Conservation (phyloP, 352 stramenopile genomes). For the Phytophthora idaei region DNA sequence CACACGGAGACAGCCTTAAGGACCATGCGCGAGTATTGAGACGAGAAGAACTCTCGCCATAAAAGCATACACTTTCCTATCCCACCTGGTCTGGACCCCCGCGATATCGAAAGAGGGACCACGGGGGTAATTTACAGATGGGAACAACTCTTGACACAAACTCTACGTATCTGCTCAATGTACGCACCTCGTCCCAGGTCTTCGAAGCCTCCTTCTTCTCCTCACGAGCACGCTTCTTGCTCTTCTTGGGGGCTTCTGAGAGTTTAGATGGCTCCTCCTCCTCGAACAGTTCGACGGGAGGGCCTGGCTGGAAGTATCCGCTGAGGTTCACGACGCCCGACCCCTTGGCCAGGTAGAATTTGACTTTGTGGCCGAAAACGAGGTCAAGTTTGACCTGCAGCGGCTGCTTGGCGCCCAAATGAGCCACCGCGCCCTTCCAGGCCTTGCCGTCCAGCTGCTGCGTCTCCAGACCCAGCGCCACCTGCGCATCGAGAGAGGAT, state of each 20-base stretch:
- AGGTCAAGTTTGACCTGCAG: slow-evolving; percentile 83
- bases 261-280: slow-evolving; percentile 18
- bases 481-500: slow-evolving; percentile 27
- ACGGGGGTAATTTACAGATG: slow-evolving; percentile 76
- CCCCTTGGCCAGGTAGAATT: slow-evolving; percentile 77
- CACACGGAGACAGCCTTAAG: slow-evolving; percentile 92
- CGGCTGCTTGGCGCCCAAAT: slow-evolving; percentile 55
- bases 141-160: slow-evolving; percentile 30
- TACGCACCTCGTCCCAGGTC: slow-evolving; percentile 67
- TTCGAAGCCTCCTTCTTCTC: slow-evolving; percentile 28
- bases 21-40: slow-evolving; percentile 82
- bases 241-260: slow-evolving; percentile 37
- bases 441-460: slow-evolving; percentile 61
- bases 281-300: slow-evolving; percentile 46
- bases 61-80: slow-evolving; percentile 80
- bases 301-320: slow-evolving; percentile 83
- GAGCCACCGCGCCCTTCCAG: slow-evolving; percentile 73
- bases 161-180: slow-evolving; percentile 16
- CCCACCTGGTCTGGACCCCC: slow-evolving; percentile 86
- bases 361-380: slow-evolving; percentile 77
- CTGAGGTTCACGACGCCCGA: slow-evolving; percentile 70
- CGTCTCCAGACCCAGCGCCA: slow-evolving; percentile 67
- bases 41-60: slow-evolving; percentile 83
- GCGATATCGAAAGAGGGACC: slow-evolving; percentile 49
- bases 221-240: slow-evolving; percentile 73